Evolutionary conservation across 208 protist species (phyloP).

Genomic region (Acanthamoeba healyi): DNA sequence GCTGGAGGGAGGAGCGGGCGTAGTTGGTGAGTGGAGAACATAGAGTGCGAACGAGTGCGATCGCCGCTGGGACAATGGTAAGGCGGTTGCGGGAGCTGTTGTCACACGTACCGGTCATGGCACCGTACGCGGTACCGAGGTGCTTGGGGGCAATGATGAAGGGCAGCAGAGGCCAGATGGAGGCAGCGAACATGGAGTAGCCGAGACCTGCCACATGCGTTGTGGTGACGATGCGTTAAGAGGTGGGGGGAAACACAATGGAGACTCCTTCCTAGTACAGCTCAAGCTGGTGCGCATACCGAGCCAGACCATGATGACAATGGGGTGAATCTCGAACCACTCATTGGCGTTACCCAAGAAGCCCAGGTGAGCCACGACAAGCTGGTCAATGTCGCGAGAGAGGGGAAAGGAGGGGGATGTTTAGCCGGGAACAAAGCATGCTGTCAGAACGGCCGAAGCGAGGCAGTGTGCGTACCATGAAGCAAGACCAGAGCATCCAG

Average conservation of each 20-base stretch:
- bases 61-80: neutral
- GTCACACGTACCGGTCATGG: constrained; percentile 90
- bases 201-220: constrained; percentile 82
- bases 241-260: neutral
- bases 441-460: too few species aligned
- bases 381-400: neutral
- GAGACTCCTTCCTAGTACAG: too few species aligned
- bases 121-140: constrained; percentile 93
- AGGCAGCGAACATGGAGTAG: constrained; percentile 93
- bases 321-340: constrained; percentile 83
- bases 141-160: constrained; percentile 90
- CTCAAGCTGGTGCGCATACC: neutral
- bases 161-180: constrained; percentile 93
- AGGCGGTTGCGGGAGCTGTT: neutral
- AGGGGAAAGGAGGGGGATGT: neutral
- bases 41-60: neutral
- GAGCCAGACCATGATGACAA: constrained; percentile 92
- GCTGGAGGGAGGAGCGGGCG: neutral
- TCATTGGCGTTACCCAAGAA: constrained; percentile 87
- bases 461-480: neutral
- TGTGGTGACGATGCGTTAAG: neutral
- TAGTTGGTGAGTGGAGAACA: neutral
- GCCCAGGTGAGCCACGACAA: constrained; percentile 89
- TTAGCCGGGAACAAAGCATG: neutral
- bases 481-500: constrained; percentile 77